Base-by-base conservation (phyloP, 495 filamentous ascomycete genomes). In the Penicillium canariense region DNA sequence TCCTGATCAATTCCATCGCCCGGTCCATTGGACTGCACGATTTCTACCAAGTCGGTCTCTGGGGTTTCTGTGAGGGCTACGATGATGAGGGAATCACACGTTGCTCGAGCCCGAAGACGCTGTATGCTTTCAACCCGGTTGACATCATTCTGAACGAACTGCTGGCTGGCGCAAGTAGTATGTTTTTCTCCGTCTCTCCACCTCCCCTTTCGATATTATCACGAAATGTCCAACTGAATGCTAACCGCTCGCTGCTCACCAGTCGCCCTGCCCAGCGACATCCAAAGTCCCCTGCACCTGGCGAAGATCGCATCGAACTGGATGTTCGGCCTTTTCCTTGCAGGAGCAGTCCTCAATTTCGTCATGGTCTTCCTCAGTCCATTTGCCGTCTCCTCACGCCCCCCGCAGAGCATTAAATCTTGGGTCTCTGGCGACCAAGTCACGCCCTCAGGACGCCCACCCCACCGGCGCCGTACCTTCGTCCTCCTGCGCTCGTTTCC, bases 121-220 rank as follows among this genome's bases (percentile, higher is more conserved):
- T 93, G 20, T 97, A 94, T 67, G 92, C 88, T 82, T 97, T 97
- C 73, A 87, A 96, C 70, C 92, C 91, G 0, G 86, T 96, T 30
- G 71, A 85, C 43, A 89, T 96, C 52, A 70, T 97, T 17, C 68
- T 88, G 44, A 80, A 74, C 54, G 87, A 96, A 68, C 79, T 97
- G 18, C 72, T 96, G 5, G 68, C 88, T 4, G 91, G 92, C 22
- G 90, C 92, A 5, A 87, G 86, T 26, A 84, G 84, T 88, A 80
- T 26, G 82, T 75, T 25, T 30, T 27, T 4, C 10, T 27, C 12
- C 17, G 3, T 43, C 38, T 30, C n/a, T 44, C 43, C 30, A 27
- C 14, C 4, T n/a, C n/a, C n/a, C n/a, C n/a, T n/a, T n/a, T n/a
- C n/a, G n/a, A n/a, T n/a, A n/a, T n/a, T n/a, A n/a, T n/a, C n/a